Evolutionary conservation across 768 basidiomycete genomes (phyloP), one percentile per base, ranked within the genome.

Genomic region (Amanita jacksonii): DNA sequence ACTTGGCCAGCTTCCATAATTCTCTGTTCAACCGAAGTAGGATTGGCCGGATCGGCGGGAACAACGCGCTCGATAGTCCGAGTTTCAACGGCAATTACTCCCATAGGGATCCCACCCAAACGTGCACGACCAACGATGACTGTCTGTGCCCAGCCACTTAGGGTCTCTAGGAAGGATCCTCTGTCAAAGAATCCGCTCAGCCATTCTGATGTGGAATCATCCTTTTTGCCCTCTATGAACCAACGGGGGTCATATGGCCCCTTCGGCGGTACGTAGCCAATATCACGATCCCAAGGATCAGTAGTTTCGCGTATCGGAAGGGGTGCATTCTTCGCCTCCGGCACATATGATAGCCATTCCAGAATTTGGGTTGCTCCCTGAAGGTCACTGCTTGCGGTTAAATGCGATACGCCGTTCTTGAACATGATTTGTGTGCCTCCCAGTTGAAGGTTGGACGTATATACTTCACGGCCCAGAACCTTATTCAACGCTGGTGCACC

Each of bases 381-480:
- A 25, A 99, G 69, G 60, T 99, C 96, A 59, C 91, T 97, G 54
- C 78, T 78, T 25, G 96, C 93, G 3, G 90, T 93, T 47, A 98
- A 69, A 61, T 99, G 96, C 4, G 94, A 96, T 44, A 98, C 88
- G 65, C 96, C 96, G 58, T 99, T 99, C 79, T 97, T 97, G 79
- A 91, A 87, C 96, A 99, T 98, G 71, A 99, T 98, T 58, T 99
- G 96, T n/a, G 96, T 98, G 43, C 96, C 96, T 51, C 96, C 96
- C 48, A 99, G 86, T 62, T 98, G 96, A 53, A 99, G 64, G 63
- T 98, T 98, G 43, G 92, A 96, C 7, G 96, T 97, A 62, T 99
- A 98, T 36, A 99, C 96, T 62, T 98, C 96, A 38, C 96, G 86
- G 49, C 96, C 96, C 33, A 99, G 80, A 4, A 99, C 96, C 66